Base-by-base conservation (phyloP, 768 basidiomycete species). In the Trametes cingulata region DNA sequence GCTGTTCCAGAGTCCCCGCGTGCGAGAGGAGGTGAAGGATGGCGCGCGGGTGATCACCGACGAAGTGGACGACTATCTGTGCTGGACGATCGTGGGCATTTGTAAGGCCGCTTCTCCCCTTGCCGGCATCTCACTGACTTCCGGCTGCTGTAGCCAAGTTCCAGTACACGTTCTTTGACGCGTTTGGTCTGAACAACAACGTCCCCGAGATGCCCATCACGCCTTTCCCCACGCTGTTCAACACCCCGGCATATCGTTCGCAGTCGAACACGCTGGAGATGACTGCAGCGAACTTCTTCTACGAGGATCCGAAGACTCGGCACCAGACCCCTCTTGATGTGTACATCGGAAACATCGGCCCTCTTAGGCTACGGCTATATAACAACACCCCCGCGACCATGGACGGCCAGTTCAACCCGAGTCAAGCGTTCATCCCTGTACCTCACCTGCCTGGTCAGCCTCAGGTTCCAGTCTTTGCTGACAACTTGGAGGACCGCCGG, bases 81-180 rank as follows among this genome's bases (percentile, higher is more conserved):
- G 91, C 69, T 97, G 95, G 95, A 93, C 93, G 13, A 95, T 97
- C 66, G 93, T 94, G 64, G 93, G 95, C 39, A 95, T 96, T 52
- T 93, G 95, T 95, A 75, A 74, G 90, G 77, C 62, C 68, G 20
- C 20, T 3, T 49, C 36, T 20, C 49, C 51, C 41, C 20, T 42
- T 59, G 48, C 60, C 56, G 48, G 25, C 46, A 48, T 55, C 17
- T 51, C 49, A 25, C 47, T 47, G 27, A 60, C 57, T 51, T 56
- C 58, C 22, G 39, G 29, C 56, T 45, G 2, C 15, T 69, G 19
- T 66, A 94, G 92, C 93, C 55, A 93, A 94, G 74, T 95, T 94
- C 74, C 91, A 94, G 68, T 95, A 95, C 72, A 93, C 92, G 17
- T 96, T 96, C 73, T 95, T 95, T 71, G 91, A 95, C 68, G 90